Evolutionary conservation across 306 rosid genomes (phyloP).

Genomic region (Lagenaria siceraria): DNA sequence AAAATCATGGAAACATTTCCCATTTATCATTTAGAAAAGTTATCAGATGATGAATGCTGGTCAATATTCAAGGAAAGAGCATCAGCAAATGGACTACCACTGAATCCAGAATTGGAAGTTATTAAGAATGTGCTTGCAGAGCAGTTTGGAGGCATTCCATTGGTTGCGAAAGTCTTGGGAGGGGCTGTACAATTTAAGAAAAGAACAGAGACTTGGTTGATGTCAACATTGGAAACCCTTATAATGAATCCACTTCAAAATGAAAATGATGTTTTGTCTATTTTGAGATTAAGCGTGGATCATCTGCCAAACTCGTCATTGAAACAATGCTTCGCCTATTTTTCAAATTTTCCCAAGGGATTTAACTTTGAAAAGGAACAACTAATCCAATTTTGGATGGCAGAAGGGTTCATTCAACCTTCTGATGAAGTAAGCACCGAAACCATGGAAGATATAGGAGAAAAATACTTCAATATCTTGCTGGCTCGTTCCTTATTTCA

Average conservation of each 20-base stretch:
- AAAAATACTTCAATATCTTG: not conserved
- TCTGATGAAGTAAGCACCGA: not conserved
- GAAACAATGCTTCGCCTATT: constrained; percentile 5
- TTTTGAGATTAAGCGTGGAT: constrained; percentile 13
- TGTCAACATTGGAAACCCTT: not conserved
- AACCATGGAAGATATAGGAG: constrained; percentile 11
- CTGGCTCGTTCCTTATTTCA: constrained; percentile 6
- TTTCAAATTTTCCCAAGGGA: not conserved
- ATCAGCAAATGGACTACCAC: not conserved
- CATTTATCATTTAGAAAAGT: not conserved
- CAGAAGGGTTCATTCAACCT: constrained; percentile 9
- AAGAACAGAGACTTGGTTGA: not conserved
- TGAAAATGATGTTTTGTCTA: not conserved
- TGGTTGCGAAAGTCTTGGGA: constrained; percentile 16
- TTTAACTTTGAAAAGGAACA: constrained; percentile 3
- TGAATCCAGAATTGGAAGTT: not conserved
- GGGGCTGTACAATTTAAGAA: not conserved
- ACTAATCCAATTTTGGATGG: constrained; percentile 3
- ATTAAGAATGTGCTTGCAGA: constrained; percentile 10
- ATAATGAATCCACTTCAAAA: not conserved
- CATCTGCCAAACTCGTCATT: not conserved
- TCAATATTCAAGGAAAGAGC: constrained; percentile 7
- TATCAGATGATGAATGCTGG: constrained; percentile 16
- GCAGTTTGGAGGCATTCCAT: constrained; percentile 16
- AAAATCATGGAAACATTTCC: constrained; percentile 4